Conservation (phyloP, 306 rosid genomes). For the Inga oerstediana region DNA sequence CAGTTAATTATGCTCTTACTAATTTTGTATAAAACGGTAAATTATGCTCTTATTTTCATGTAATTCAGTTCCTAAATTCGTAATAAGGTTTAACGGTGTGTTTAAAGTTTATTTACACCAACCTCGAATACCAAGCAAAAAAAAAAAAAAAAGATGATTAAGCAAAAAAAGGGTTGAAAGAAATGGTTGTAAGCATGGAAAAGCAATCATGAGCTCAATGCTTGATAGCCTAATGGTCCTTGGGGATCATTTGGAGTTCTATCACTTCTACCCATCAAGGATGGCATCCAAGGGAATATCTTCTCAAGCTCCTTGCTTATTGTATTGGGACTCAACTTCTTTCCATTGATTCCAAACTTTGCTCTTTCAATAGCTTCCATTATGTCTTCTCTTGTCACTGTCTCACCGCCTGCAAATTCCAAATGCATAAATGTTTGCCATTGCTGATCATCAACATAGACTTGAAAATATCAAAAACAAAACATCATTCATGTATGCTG, state of each 20-base stretch:
- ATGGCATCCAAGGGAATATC: constrained; percentile 92
- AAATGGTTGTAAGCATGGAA: neutral
- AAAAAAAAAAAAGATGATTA: too few relatives aligned
- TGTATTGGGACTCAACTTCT: constrained; percentile 50
- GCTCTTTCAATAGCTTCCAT: constrained; percentile 98
- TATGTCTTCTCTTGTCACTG: constrained; percentile 79
- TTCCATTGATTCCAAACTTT: constrained; percentile 78
- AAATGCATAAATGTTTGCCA: constrained; percentile 12
- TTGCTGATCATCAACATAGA: neutral
- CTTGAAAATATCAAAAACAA: neutral
- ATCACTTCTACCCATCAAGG: constrained; percentile 65
- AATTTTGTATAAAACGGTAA: too few relatives aligned
- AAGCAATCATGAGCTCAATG: constrained; percentile 58
- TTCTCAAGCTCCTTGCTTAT: constrained; percentile 77
- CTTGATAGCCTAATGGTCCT: constrained; percentile 85
- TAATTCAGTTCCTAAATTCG: too few relatives aligned
- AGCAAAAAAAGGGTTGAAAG: neutral
- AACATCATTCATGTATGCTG: neutral
- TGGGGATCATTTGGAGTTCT: constrained; percentile 50
- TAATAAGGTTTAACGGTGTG: too few relatives aligned
- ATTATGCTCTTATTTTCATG: too few relatives aligned
- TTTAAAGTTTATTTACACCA: too few relatives aligned
- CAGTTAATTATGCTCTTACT: too few relatives aligned
- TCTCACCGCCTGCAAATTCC: constrained; percentile 67
- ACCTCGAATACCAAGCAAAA: too few relatives aligned